Percentiles rank a stretch among this genome's conserved stretches.
Conservation (phyloP, 2,329 filamentous ascomycete genomes). For the Delphinella strobiligena region DNA sequence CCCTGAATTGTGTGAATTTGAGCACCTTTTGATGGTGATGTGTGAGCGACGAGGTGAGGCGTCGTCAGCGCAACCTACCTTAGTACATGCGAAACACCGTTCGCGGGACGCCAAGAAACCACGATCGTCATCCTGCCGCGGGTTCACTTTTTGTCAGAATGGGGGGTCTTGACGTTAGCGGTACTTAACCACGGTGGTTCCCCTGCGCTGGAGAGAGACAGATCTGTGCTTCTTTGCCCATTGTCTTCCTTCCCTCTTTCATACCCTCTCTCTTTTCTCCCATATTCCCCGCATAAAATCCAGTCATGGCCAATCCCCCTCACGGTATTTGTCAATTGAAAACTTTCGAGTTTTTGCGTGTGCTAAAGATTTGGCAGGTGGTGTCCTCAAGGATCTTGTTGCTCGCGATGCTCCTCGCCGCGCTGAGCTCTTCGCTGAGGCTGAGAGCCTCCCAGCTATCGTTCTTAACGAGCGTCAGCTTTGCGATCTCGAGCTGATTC, state of each 20-base stretch:
- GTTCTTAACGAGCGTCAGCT: slow-evolving; percentile 85
- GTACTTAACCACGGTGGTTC: not conserved
- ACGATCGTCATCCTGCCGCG: not conserved
- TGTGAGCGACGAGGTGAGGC: not conserved
- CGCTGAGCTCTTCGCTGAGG: slow-evolving; percentile 66
- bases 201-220: not conserved
- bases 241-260: slow-evolving; percentile 1
- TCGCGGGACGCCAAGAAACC: no score
- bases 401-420: slow-evolving; percentile 82
- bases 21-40: no score
- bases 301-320: slow-evolving; percentile 38
- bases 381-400: slow-evolving; percentile 94
- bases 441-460: slow-evolving; percentile 75
- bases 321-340: slow-evolving; percentile 29
- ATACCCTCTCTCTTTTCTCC: slow-evolving; percentile 4
- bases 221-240: slow-evolving; percentile 1
- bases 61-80: not conserved
- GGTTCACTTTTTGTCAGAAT: not conserved
- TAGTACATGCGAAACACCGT: not conserved
- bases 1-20: no score
- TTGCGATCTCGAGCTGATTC: slow-evolving; percentile 92
- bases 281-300: not conserved
- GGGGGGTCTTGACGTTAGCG: not conserved
- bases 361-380: slow-evolving; percentile 56
- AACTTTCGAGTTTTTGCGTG: no score